Conservation (phyloP, 139 green algal species). For the Chlorella sp. region DNA sequence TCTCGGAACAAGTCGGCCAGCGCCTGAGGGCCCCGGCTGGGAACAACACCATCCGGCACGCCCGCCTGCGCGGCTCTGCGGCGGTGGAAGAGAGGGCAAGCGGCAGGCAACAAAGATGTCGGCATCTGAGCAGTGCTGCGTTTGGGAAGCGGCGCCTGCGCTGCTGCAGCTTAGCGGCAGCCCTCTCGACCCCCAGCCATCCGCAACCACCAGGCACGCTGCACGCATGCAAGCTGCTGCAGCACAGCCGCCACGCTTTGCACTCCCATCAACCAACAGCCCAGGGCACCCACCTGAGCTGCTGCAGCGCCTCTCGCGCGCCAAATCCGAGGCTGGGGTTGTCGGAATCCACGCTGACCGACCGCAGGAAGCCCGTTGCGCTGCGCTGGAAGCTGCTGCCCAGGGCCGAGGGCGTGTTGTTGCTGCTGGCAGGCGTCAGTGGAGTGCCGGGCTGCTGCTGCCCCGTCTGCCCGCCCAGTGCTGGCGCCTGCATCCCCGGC, state of each 20-base stretch:
- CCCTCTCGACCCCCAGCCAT: too few species aligned
- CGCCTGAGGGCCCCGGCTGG: background rate
- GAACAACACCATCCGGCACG: background rate
- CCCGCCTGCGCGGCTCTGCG: background rate
- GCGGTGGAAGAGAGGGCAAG: too few species aligned
- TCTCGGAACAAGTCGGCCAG: constrained; percentile 17
- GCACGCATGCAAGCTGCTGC: too few species aligned
- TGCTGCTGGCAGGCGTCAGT: constrained; percentile 3
- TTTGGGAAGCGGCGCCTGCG: too few species aligned
- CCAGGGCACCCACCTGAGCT: constrained; percentile 1
- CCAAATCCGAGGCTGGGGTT: constrained; percentile 40
- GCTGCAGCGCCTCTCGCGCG: constrained; percentile 23
- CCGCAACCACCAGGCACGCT: too few species aligned
- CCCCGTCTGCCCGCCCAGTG: background rate
- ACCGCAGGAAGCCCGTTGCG: background rate
- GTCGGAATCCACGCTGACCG: constrained; percentile 34
- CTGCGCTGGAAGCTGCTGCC: background rate
- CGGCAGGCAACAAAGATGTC: too few species aligned
- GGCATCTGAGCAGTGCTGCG: too few species aligned
- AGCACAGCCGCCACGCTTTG: too few species aligned
- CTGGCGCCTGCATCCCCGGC: background rate
- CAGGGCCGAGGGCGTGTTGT: background rate
- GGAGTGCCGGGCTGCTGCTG: background rate
- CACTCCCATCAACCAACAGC: too few species aligned
- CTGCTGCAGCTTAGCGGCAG: too few species aligned